Evolutionary conservation across 2,329 filamentous ascomycete species (phyloP), one percentile per base, ranked within the genome.

Genomic region (Fusarium compactum): DNA sequence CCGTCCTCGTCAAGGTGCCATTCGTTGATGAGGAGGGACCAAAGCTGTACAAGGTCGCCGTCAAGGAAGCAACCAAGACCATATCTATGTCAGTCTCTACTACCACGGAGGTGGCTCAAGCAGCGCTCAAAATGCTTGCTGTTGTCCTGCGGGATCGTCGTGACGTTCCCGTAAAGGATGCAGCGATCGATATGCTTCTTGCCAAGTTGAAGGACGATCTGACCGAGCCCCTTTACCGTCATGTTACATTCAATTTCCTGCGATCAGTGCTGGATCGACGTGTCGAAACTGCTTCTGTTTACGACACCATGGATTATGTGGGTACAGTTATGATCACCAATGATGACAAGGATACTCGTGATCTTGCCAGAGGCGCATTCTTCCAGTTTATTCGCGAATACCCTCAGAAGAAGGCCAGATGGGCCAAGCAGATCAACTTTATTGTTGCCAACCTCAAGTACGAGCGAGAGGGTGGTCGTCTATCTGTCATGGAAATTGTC

Each of bases 291-390:
- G 91, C 95, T 0, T 87, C 92, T 44, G 90, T 99, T 30, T 99
- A 99, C 77, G 95, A 98, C 76, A 91, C 92, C 11, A 87, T 98
- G 69, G 96, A 99, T 78, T 91, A 94, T 74, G 91, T 97, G 30
- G 93, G 94, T 48, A 91, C 89, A 6, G 92, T 98, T 78, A 98
- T 98, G 95, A 92, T 99, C 60, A 97, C 92, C 46, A 98, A 98
- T 77, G 93, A 97, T 68, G 95, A 97, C 73, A 92, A 92, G 73
- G 90, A 92, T 70, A 95, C 95, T 4, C 89, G 96, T 55, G 94
- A 98, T 78, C 85, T 97, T 40, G 95, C 95, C 16, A 88, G 96
- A 60, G 94, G 94, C 22, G 92, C 94, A 16, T 99, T 97, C 80
- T 92, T 97, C 79, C 94, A 98, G 72, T 99, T 99, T 82, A 84